phyloP scores from a whole-genome alignment of 2,329 filamentous ascomycete genomes.

The Claviceps maximensis region DNA sequence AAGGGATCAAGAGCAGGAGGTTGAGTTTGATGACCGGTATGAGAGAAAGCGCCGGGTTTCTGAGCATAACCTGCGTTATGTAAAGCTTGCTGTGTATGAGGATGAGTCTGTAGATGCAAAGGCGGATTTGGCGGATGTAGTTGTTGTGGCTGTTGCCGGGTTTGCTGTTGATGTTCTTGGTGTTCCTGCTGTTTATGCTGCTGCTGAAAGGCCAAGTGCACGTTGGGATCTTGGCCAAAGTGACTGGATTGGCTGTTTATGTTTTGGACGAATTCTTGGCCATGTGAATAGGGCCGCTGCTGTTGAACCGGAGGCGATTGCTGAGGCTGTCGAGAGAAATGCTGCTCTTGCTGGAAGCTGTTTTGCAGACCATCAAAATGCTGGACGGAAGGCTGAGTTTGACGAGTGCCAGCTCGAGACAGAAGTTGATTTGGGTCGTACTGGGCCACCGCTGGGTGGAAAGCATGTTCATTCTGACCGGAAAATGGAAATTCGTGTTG shows the following conservation, averaged over 20 bases:
- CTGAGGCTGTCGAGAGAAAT: slow-evolving; percentile 15
- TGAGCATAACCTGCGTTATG: slow-evolving; percentile 8
- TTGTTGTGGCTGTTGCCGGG: slow-evolving; percentile 5
- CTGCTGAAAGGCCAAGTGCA: slow-evolving; percentile 7
- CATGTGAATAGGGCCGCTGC: slow-evolving; percentile 4
- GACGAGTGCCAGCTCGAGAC: slow-evolving; percentile 18
- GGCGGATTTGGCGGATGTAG: slow-evolving; percentile 5
- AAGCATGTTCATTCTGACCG: slow-evolving; percentile 19
- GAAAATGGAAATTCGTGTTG: slow-evolving; percentile 22
- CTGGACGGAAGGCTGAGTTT: slow-evolving; percentile 21
- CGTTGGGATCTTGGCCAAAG: slow-evolving; percentile 4
- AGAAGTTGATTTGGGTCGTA: slow-evolving; percentile 22
- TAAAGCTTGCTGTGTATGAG: slow-evolving; percentile 13
- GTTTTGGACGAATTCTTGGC: slow-evolving; percentile 4
- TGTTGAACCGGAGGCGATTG: slow-evolving; percentile 12
- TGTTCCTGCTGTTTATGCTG: slow-evolving; percentile 12
- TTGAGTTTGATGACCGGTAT: slow-evolving; percentile 7
- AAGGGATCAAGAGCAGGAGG: slow-evolving; percentile 3
- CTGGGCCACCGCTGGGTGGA: slow-evolving; percentile 19
- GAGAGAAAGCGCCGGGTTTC: neutral
- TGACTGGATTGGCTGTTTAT: slow-evolving; percentile 3
- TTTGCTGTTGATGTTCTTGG: slow-evolving; percentile 4
- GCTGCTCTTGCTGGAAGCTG: slow-evolving; percentile 14
- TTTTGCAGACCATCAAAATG: slow-evolving; percentile 17
- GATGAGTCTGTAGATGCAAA: slow-evolving; percentile 14